Evolutionary conservation across 345 rosid species (phyloP).

Genomic region (Syzygium oleosum): DNA sequence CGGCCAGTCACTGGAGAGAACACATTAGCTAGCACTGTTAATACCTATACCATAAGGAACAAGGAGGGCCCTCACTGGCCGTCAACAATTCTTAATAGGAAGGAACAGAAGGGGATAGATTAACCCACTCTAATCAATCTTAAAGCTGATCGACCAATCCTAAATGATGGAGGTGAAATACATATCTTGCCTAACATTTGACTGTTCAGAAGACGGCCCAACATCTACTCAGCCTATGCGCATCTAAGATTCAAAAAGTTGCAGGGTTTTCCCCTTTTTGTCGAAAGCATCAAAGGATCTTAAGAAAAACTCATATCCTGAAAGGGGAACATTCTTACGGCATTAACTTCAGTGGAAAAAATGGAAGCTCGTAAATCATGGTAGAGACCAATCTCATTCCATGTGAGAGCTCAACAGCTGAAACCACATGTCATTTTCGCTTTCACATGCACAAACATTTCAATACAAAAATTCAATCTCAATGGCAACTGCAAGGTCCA

Average conservation of each 20-base stretch:
- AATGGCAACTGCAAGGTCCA: background rate
- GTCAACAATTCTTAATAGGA: background rate
- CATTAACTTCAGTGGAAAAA: background rate
- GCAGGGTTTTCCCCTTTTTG: background rate
- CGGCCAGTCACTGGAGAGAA: background rate
- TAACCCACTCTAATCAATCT: background rate
- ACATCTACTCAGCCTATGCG: background rate
- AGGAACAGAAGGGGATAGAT: background rate
- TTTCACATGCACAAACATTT: background rate
- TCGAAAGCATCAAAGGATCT: background rate
- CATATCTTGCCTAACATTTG: background rate
- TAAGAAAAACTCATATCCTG: background rate
- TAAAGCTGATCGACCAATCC: background rate
- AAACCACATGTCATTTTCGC: background rate
- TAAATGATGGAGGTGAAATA: background rate
- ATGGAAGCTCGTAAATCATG: background rate
- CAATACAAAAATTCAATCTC: background rate
- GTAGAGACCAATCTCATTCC: background rate
- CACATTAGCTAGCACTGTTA: background rate
- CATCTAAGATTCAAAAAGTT: background rate
- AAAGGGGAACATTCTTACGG: background rate
- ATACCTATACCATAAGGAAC: background rate
- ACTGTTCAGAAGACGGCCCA: background rate
- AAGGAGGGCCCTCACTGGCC: background rate
- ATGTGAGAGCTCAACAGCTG: background rate